Percentiles rank a stretch among this genome's conserved stretches.
Conservation (phyloP, 495 filamentous ascomycete species). For the Choiromyces venosus region DNA sequence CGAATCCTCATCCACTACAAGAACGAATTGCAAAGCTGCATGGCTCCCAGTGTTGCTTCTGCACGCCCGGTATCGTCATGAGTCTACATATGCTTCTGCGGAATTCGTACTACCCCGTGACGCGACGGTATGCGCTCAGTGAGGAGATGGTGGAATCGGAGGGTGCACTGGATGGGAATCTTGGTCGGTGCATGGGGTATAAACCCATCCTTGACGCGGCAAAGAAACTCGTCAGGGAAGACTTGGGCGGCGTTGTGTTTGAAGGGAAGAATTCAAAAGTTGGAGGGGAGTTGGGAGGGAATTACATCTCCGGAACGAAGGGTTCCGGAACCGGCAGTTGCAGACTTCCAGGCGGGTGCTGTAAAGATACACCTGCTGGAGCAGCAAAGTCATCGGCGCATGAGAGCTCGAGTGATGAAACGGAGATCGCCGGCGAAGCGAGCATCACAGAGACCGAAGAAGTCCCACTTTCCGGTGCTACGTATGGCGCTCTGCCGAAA, state of each 20-base stretch:
- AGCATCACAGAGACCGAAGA: slow-evolving; percentile 18
- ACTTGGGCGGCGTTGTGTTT: slow-evolving; percentile 44
- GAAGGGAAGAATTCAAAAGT: slow-evolving; percentile 13
- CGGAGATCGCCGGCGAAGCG: slow-evolving; percentile 17
- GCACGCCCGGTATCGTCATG: slow-evolving; percentile 48
- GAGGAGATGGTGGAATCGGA: slow-evolving; percentile 44
- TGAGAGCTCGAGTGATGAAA: slow-evolving; percentile 22
- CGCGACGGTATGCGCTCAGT: slow-evolving; percentile 40
- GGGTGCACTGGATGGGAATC: slow-evolving; percentile 46
- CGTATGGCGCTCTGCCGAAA: slow-evolving; percentile 40
- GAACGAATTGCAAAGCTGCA: slow-evolving; percentile 47
- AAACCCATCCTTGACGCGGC: slow-evolving; percentile 47
- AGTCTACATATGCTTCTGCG: slow-evolving; percentile 45
- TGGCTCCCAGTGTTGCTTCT: slow-evolving; percentile 47
- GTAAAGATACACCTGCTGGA: slow-evolving; percentile 41
- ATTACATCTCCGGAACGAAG: slow-evolving; percentile 14
- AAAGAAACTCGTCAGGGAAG: slow-evolving; percentile 52
- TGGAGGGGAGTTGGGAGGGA: slow-evolving; percentile 10
- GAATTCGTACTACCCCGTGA: slow-evolving; percentile 44
- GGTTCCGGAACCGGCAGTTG: slow-evolving; percentile 30
- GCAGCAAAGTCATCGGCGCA: slow-evolving; percentile 8
- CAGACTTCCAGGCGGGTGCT: slow-evolving; percentile 45
- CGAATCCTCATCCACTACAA: slow-evolving; percentile 46
- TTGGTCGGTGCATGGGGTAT: slow-evolving; percentile 47
- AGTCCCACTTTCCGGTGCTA: slow-evolving; percentile 26